Evolutionary conservation across 495 filamentous ascomycete species (phyloP), one percentile per base, ranked within the genome.

Genomic region (Aspergillus affinis): DNA sequence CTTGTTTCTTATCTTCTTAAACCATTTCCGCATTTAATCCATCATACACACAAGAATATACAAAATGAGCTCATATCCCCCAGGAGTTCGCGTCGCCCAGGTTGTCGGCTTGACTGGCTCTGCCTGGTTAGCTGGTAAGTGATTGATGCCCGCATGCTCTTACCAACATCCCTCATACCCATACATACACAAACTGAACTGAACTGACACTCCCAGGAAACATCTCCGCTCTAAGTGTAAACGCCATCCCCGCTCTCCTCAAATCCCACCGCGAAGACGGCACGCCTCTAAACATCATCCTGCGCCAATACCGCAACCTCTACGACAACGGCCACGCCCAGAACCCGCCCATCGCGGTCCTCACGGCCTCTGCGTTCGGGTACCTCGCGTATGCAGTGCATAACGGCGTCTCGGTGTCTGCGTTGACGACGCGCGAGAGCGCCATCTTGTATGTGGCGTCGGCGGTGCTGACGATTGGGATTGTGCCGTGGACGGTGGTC

Each of bases 341-440:
- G 48, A 71, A 75, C 56, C 77, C 76, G 0, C 66, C 71, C 1
- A 63, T 76, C 6, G 72, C 69, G 4, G 69, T 62, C 0, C 36
- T 64, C 8, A 67, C 69, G 6, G 70, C 70, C 3, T 36, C 70
- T 1, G 71, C 72, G 26, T 78, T 78, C 55, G 19, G 70, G 41
- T 78, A 77, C 57, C 72, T 79, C 21, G 76, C 77, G 13, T 76
- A 73, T 59, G 65, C 64, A 0, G 71, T 77, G 46, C 69, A 63
- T 7, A 9, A 36, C 4, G 58, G 60, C 1, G 56, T 63, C 0
- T 55, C 70, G 1, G 65, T 75, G 32, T 73, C 65, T 58, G 68
- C 68, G 20, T 59, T 69, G 15, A 57, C 62, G 0, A 44, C 61
- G 7, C 20, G 55, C 7, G 61, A 52, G 26, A 62, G 64, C 29